Conservation (phyloP, 1,284 basidiomycete genomes). For the Polyporus tsugae region DNA sequence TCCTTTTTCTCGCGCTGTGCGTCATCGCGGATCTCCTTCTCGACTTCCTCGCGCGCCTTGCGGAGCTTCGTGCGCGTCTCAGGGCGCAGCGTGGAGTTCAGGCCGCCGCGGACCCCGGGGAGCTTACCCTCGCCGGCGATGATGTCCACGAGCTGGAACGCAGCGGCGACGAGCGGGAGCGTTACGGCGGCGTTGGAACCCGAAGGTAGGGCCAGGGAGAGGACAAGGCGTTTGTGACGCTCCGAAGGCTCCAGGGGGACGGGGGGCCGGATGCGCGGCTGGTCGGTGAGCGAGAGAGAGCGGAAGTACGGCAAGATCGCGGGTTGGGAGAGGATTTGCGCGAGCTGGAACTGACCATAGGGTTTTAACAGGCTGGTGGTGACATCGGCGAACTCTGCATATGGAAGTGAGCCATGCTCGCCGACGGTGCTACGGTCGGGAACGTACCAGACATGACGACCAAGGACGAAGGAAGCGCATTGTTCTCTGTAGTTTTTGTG, state of each 20-base stretch:
- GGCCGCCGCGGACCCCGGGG: constrained; percentile 35
- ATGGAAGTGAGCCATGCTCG: constrained; percentile 8
- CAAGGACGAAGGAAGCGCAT: constrained; percentile 63
- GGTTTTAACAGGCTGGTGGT: constrained; percentile 83
- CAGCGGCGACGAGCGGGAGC: constrained; percentile 66
- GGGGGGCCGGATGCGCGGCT: constrained; percentile 74
- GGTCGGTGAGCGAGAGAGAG: constrained; percentile 85
- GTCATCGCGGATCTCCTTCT: constrained; percentile 73
- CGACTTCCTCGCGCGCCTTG: constrained; percentile 75
- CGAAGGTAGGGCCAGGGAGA: constrained; percentile 70
- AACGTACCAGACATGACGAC: constrained; percentile 76
- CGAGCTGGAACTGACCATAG: constrained; percentile 59
- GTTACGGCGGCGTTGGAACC: constrained; percentile 57
- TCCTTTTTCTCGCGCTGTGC: constrained; percentile 75
- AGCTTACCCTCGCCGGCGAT: constrained; percentile 58
- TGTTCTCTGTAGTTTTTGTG: constrained; percentile 78
- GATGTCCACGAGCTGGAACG: constrained; percentile 79
- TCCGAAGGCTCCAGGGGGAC: constrained; percentile 55
- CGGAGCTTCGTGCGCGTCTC: constrained; percentile 83
- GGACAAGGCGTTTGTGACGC: constrained; percentile 75
- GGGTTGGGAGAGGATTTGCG: constrained; percentile 68
- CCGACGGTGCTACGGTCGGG: not conserved
- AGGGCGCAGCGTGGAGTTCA: constrained; percentile 62
- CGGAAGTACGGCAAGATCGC: constrained; percentile 79
- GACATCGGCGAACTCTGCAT: constrained; percentile 78